Conservation (phyloP, 1,284 basidiomycete species). For the Puccinia triticina region DNA sequence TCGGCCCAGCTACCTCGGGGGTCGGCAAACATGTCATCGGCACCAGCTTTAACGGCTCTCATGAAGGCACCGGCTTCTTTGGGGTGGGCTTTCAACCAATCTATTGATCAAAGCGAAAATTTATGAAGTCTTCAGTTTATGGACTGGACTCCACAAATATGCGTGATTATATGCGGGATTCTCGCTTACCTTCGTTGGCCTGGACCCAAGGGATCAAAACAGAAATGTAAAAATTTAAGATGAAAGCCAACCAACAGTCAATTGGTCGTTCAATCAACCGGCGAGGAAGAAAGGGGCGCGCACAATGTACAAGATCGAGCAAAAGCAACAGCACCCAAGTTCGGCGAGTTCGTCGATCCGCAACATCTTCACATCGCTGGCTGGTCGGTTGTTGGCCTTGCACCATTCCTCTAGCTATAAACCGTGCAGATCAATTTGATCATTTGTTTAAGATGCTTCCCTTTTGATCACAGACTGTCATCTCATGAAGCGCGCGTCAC, state of each 20-base stretch:
- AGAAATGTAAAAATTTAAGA: not conserved
- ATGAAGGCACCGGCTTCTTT: constrained; percentile 61
- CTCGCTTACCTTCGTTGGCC: constrained; percentile 49
- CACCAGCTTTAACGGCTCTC: constrained; percentile 61
- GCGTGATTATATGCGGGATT: not conserved
- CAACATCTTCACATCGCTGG: constrained; percentile 61
- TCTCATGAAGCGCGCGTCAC: not conserved
- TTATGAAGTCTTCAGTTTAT: not conserved
- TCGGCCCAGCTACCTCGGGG: constrained; percentile 60
- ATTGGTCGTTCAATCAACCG: not conserved
- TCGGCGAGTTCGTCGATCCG: constrained; percentile 60
- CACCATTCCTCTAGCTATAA: constrained; percentile 61
- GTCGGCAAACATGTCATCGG: constrained; percentile 59
- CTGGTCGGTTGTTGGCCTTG: constrained; percentile 58
- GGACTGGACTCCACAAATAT: not conserved
- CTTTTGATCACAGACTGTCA: too few species aligned
- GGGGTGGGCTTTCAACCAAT: constrained; percentile 56
- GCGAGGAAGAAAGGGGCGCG: constrained; percentile 10
- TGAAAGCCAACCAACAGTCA: not conserved
- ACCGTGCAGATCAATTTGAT: constrained; percentile 12
- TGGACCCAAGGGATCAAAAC: not conserved
- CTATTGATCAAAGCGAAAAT: not conserved
- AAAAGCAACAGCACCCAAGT: constrained; percentile 61
- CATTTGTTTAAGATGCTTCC: constrained; percentile 53
- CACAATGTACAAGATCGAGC: constrained; percentile 57